These are phyloP conservation scores for Yamadazyma akitaensis DNA, from an alignment of 805 yeast genomes.

Conservation along the genomic window DNA sequence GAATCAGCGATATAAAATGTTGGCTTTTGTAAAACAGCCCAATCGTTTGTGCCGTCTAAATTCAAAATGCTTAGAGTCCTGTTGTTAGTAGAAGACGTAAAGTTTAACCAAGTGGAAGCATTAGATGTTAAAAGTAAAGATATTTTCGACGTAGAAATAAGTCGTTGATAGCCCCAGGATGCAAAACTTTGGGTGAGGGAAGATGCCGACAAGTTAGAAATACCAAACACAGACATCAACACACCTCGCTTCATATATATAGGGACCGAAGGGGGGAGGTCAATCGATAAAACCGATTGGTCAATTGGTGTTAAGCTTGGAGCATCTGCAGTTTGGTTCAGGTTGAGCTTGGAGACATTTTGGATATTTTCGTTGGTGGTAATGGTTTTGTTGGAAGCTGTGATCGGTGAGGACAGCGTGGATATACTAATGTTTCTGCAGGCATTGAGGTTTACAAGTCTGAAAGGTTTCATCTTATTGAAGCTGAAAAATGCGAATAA, in stretches of 20 bases:
- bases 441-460: not conserved
- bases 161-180: conserved; percentile 40
- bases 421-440: conserved; percentile 6
- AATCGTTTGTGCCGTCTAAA: conserved; percentile 59
- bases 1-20: conserved; percentile 56
- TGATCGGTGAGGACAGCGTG: conserved; percentile 1
- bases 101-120: conserved; percentile 15
- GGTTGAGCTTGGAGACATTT: conserved; percentile 14
- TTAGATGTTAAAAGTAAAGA: conserved; percentile 42
- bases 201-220: conserved; percentile 31
- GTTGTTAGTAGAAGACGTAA: conserved; percentile 16
- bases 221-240: conserved; percentile 45
- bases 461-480: not conserved
- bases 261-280: conserved; percentile 59
- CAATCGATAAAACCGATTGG: conserved; percentile 43
- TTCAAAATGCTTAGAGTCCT: conserved; percentile 44
- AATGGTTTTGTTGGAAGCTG: conserved; percentile 3
- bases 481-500: conserved; percentile 1
- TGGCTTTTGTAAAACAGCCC: conserved; percentile 55
- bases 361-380: conserved; percentile 11
- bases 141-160: conserved; percentile 48
- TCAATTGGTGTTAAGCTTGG: conserved; percentile 30
- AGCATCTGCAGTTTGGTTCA: conserved; percentile 9
- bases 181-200: conserved; percentile 18
- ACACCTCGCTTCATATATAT: conserved; percentile 47